Conservation (phyloP, 2,329 filamentous ascomycete species). For the Endocalyx cinctus region DNA sequence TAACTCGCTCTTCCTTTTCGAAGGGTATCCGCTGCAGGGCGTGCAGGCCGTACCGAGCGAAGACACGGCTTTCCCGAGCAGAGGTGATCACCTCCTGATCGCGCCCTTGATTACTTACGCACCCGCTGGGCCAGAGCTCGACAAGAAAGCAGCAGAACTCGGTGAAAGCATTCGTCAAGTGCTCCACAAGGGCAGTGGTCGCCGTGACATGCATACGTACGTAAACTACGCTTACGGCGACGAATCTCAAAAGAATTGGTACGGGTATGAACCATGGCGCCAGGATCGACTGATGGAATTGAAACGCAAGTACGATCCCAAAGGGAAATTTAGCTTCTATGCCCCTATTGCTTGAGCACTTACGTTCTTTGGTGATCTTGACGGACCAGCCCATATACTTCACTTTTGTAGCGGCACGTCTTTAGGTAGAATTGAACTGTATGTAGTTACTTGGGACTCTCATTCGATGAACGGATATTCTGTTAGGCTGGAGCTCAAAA, state of each 20-base stretch:
- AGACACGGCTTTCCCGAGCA: conserved; percentile 14
- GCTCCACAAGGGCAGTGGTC: conserved; percentile 16
- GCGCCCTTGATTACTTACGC: conserved; percentile 24
- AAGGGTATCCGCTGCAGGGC: conserved; percentile 16
- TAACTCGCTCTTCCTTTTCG: conserved; percentile 16
- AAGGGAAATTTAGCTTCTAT: conserved; percentile 26
- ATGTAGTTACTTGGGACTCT: too few relatives aligned
- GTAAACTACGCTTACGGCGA: conserved; percentile 32
- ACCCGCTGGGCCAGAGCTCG: conserved; percentile 17
- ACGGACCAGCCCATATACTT: too few relatives aligned
- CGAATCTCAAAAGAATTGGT: conserved; percentile 24
- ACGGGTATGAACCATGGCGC: conserved; percentile 35
- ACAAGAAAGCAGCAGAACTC: conserved; percentile 18
- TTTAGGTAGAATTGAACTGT: too few relatives aligned
- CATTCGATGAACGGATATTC: too few relatives aligned
- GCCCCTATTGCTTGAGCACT: conserved; percentile 12
- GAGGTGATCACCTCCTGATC: conserved; percentile 11
- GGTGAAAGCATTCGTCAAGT: conserved; percentile 23
- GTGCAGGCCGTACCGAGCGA: conserved; percentile 12
- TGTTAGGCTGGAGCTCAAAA: too few relatives aligned
- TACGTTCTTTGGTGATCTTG: too few relatives aligned
- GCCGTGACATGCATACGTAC: conserved; percentile 20
- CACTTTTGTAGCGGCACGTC: too few relatives aligned
- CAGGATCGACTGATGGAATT: conserved; percentile 29
- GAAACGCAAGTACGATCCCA: conserved; percentile 31